phyloP scores from a whole-genome alignment of 176 grass and related monocot species.

The Paspalum notatum region DNA sequence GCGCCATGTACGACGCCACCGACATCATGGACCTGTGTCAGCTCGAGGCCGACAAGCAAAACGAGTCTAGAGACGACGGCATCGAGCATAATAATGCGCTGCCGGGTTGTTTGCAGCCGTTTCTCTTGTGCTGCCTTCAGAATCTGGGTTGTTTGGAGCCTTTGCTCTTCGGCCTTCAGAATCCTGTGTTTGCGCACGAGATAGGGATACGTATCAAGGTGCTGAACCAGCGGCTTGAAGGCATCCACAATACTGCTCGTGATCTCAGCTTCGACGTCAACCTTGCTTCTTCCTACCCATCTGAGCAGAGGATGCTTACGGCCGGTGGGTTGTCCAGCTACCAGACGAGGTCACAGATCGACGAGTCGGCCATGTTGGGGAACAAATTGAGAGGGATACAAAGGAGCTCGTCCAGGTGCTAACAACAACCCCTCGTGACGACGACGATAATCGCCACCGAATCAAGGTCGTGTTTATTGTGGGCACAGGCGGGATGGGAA shows the following conservation, averaged over 20 bases:
- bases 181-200: background rate
- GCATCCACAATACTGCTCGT: background rate
- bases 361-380: background rate
- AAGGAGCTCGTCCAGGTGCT: conserved; percentile 11
- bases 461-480: background rate
- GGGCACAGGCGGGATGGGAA: conserved; percentile 4
- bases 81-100: too few species aligned
- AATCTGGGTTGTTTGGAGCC: too few species aligned
- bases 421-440: background rate
- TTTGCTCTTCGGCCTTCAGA: conserved; percentile 5
- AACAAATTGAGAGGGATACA: conserved; percentile 15
- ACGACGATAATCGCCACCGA: background rate
- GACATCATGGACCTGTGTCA: conserved; percentile 37
- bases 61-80: too few species aligned
- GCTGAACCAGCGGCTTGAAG: conserved; percentile 17
- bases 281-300: too few species aligned
- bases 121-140: too few species aligned
- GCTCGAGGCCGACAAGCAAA: background rate
- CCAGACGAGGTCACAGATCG: background rate
- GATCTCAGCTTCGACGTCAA: background rate
- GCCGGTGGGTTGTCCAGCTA: too few species aligned
- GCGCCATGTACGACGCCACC: conserved; percentile 48
- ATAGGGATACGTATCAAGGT: conserved; percentile 21
- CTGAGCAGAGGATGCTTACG: too few species aligned
- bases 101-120: too few species aligned